Base-by-base conservation (phyloP, 1,284 basidiomycete species). In the Cryptococcus sp. region DNA sequence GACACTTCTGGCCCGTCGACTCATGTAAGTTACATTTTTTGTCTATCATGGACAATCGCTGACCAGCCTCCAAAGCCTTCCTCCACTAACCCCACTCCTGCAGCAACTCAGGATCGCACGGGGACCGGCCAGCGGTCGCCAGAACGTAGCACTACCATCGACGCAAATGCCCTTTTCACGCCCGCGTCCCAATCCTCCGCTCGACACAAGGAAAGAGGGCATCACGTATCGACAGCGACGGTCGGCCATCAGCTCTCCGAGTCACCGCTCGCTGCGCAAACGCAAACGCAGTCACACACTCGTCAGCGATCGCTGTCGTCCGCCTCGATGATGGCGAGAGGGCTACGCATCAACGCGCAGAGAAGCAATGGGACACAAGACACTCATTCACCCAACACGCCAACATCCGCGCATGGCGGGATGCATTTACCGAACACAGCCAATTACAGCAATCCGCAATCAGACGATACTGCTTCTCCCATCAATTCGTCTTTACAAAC, bases 221-320 rank as follows among this genome's bases (percentile, higher is more conserved):
- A 35, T 35, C 30, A 35, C 30, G 8, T 8, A n/a, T 35, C 47
- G 43, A 22, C 27, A 19, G 15, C 23, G 7, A n/a, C 53, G 13
- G 19, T 46, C 23, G n/a, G 15, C 4, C 52, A 43, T 22, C 35
- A 43, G 39, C 6, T 20, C 15, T 15, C 15, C 19, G 46, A 55
- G 15, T 55, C 53, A 13, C 53, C 53, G 23, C 46, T 55, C 8
- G 46, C 53, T 15, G 16, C 30, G 30, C 30, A 35, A 35, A 35
- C 30, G 13, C 30, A 35, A 35, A 1, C 46, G 45, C 13, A 22
- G 3, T 35, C 27, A 11, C 63, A 64, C 43, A 48, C 27, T 13
- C 60, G 63, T 16, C 54, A 58, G 25, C 40, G 64, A 25, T 67
- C 66, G 17, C 56, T 70, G 16, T 68, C 66, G 5, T 64, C 64